A percentile compares a stretch with the other conserved stretches of the same genome.
These are phyloP conservation scores for Lumnitzera littorea DNA, from an alignment of 345 rosid genomes.

Conservation along the genomic window DNA sequence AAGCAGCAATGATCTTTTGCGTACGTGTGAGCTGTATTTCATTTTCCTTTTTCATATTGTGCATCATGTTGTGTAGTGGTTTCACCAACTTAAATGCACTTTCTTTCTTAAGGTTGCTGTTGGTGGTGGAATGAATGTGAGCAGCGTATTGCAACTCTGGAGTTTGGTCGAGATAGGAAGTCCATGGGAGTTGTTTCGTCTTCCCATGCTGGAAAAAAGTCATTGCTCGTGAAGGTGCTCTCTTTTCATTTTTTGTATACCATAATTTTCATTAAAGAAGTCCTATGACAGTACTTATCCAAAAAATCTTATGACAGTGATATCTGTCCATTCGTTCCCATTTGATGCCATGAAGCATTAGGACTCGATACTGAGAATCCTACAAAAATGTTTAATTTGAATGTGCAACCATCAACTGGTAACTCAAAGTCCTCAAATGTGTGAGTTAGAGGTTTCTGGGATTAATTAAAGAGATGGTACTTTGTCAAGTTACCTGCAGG, in stretches of 20 bases:
- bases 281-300: too few relatives aligned
- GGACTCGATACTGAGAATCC: too few relatives aligned
- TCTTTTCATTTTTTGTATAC: background rate
- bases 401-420: too few relatives aligned
- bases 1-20: conserved; percentile 18
- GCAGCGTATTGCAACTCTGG: conserved; percentile 56
- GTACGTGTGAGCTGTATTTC: conserved; percentile 14
- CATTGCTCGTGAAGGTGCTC: conserved; percentile 58
- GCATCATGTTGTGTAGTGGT: background rate
- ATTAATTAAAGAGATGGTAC: too few relatives aligned
- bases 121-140: conserved; percentile 45
- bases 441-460: too few relatives aligned
- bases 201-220: conserved; percentile 32
- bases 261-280: too few relatives aligned
- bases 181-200: conserved; percentile 69
- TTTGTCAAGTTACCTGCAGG: too few relatives aligned
- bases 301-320: too few relatives aligned
- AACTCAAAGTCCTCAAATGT: too few relatives aligned
- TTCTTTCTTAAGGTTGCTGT: conserved; percentile 41
- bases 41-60: background rate
- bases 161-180: conserved; percentile 67
- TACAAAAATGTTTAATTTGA: too few relatives aligned
- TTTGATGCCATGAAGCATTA: too few relatives aligned
- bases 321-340: too few relatives aligned
- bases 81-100: background rate